Evolutionary conservation across 2,329 filamentous ascomycete species (phyloP), one percentile per base, ranked within the genome.

Genomic region (Trichoderma brevicompactum): DNA sequence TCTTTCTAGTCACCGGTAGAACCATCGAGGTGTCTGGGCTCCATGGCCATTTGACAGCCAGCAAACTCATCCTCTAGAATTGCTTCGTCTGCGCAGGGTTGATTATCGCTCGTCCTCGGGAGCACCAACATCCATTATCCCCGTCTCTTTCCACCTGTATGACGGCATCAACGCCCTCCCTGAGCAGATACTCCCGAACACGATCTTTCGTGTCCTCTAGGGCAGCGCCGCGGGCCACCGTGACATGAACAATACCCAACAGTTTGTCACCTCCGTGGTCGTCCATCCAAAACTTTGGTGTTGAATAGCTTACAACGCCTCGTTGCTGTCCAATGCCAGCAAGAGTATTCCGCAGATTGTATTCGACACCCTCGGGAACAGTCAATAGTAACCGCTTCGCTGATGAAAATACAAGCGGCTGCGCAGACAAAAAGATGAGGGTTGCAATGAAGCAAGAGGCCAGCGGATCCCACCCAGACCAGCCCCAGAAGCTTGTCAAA

Each of bases 381-480:
- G 92, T 92, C 2, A 99, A 84, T 23, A 99, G 82, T 3, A 99
- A 81, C 19, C 91, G 89, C 72, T 89, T 90, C 1, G 93, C 95
- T 1, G 92, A 93, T 15, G 91, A 92, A 68, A 87, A 88, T 23
- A 99, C 93, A 0, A 99, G 85, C 0, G 95, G 95, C 36, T 94
- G 87, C 0, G 95, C 92, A 8, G 94, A 96, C n/a, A 90, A 85
- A 75, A 97, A 94, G 70, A 99, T 99, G 53, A 99, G 83, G 32
- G 95, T 84, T 0, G 95, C 94, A 70, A 99, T 99, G 66, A 97
- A 84, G 76, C 94, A 96, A 0, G 94, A 97, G 0, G 95, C 95
- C 19, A 98, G 79, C 2, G 95, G 95, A 75, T 99, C 95, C 87
- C 94, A 99, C 28, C 94, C 92, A 7, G 92, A 86, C 93, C 94